Percentiles rank a stretch among this genome's conserved stretches.
These are phyloP conservation scores for Calonectria pseudoreteaudii DNA, from an alignment of 2,329 filamentous ascomycete species.

Conservation along the genomic window DNA sequence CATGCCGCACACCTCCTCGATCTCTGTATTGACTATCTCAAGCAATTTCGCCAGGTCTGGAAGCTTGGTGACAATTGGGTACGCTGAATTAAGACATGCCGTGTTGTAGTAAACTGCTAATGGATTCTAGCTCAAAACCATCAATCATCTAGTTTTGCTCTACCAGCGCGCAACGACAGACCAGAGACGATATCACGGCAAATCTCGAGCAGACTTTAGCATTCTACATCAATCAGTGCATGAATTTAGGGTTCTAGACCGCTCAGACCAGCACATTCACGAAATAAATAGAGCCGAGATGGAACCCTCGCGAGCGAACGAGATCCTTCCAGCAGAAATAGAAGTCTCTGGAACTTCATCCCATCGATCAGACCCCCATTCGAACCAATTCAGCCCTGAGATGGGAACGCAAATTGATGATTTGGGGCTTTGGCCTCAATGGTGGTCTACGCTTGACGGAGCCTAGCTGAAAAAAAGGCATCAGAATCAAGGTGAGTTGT, in stretches of 20 bases:
- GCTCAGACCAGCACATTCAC: conserved; percentile 46
- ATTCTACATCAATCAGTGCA: conserved; percentile 46
- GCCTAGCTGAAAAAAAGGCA: not conserved
- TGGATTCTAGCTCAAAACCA: not conserved
- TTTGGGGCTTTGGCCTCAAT: not conserved
- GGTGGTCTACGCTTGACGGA: not conserved
- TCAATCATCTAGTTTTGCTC: not conserved
- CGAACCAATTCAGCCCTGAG: not conserved
- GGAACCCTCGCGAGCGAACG: not conserved
- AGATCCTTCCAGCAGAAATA: not conserved
- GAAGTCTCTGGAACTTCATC: not conserved
- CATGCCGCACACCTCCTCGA: not conserved
- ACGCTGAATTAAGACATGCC: not conserved
- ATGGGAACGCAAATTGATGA: not conserved
- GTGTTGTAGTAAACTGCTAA: not conserved
- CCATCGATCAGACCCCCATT: not conserved
- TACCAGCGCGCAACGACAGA: conserved; percentile 24
- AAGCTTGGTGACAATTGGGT: conserved; percentile 16
- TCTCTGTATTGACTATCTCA: not conserved
- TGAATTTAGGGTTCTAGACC: conserved; percentile 46
- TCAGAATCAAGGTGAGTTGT: not conserved
- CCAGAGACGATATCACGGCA: conserved; percentile 36
- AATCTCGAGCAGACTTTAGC: conserved; percentile 44
- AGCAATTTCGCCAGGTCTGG: conserved; percentile 5
- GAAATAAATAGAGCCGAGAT: conserved; percentile 44